Conservation (phyloP, 1,284 basidiomycete genomes). For the Trichosporon faecale region DNA sequence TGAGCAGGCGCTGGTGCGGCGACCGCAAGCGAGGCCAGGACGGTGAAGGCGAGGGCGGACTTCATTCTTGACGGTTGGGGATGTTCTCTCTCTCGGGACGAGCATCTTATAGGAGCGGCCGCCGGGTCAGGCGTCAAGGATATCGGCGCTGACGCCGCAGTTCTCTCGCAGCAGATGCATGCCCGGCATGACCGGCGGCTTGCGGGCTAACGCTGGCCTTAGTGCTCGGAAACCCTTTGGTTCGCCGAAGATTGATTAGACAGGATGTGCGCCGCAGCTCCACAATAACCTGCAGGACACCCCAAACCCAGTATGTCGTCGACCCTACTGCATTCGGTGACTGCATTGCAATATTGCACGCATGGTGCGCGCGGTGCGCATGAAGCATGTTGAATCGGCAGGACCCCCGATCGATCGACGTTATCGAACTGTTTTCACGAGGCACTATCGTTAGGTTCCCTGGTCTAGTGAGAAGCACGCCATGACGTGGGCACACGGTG, state of each 20-base stretch:
- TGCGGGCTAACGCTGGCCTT: too few relatives aligned
- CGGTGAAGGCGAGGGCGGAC: background rate
- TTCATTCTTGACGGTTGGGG: background rate
- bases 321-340: background rate
- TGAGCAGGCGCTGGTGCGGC: background rate
- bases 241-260: background rate
- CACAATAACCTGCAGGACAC: background rate
- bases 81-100: background rate
- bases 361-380: too few relatives aligned
- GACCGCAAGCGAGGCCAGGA: background rate
- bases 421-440: background rate
- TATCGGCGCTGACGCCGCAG: background rate
- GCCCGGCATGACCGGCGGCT: too few relatives aligned
- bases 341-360: background rate
- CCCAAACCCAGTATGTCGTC: too few relatives aligned
- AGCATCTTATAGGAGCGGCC: background rate
- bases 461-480: background rate
- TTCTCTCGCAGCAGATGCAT: background rate
- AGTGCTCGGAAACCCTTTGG: background rate
- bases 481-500: too few relatives aligned
- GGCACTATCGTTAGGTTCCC: background rate
- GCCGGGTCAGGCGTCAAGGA: background rate
- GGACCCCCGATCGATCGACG: background rate
- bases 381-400: background rate
- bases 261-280: background rate